A percentile compares a stretch with the other conserved stretches of the same genome.
phyloP scores from a whole-genome alignment of 148 eudicot genomes.

The Selenicereus undatus region DNA sequence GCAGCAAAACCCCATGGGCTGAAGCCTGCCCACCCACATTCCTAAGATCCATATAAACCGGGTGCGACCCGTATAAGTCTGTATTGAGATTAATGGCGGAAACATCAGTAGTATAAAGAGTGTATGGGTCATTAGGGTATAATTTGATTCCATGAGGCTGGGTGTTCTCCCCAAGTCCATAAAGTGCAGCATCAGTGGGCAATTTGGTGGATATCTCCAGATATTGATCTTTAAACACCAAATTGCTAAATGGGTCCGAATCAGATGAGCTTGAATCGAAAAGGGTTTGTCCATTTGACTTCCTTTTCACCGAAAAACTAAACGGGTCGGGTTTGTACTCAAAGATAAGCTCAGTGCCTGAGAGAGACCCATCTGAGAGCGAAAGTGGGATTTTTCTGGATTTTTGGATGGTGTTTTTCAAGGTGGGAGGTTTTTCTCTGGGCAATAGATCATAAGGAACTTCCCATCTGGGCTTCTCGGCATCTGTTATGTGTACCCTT shows the following conservation, averaged over 20 bases:
- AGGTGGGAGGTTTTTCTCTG: constrained; percentile 54
- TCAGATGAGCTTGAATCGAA: constrained; percentile 47
- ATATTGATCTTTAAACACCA: constrained; percentile 88
- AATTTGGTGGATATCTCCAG: constrained; percentile 70
- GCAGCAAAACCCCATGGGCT: constrained; percentile 70
- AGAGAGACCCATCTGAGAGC: constrained; percentile 28
- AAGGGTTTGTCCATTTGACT: constrained; percentile 64
- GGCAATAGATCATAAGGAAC: constrained; percentile 84
- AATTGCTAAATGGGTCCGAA: constrained; percentile 44
- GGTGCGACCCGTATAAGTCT: constrained; percentile 95
- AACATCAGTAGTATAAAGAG: constrained; percentile 61
- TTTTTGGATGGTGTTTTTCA: constrained; percentile 33
- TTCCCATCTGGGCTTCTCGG: constrained; percentile 83
- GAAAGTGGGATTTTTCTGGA: constrained; percentile 44
- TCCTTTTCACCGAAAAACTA: constrained; percentile 58
- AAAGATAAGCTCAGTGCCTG: constrained; percentile 53
- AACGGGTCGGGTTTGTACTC: constrained; percentile 69
- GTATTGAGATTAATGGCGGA: constrained; percentile 80
- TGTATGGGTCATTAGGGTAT: constrained; percentile 78
- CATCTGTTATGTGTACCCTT: constrained; percentile 83
- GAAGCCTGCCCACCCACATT: constrained; percentile 49
- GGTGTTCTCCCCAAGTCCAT: constrained; percentile 86
- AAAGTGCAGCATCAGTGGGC: constrained; percentile 72
- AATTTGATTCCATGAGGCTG: constrained; percentile 86
- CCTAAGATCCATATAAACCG: constrained; percentile 93